These are phyloP conservation scores for Rhodotorula sp. DNA, from an alignment of 1,284 basidiomycete genomes.

Conservation along the genomic window DNA sequence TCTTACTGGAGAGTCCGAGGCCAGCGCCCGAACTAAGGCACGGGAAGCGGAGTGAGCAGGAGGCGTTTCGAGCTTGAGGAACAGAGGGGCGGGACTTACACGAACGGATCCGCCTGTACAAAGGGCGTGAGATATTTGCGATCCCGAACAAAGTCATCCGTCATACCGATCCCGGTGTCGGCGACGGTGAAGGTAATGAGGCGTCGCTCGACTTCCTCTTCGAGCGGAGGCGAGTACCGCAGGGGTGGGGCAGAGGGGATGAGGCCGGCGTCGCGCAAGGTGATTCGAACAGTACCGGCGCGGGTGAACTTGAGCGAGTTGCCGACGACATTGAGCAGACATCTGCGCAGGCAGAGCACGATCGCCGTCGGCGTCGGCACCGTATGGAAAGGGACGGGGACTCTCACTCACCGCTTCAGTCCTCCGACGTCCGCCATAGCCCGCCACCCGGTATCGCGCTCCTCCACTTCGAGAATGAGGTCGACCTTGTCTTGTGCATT, in stretches of 20 bases:
- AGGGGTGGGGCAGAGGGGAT: neutral
- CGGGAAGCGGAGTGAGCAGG: neutral
- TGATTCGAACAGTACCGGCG: conserved; percentile 26
- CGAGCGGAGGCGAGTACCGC: neutral
- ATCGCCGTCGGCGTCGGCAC: neutral
- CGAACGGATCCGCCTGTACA: conserved; percentile 18
- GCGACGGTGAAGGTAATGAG: conserved; percentile 3
- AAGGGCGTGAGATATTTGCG: conserved; percentile 14
- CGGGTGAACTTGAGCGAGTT: conserved; percentile 35
- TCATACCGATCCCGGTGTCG: conserved; percentile 19
- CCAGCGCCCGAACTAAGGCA: conserved; percentile 5
- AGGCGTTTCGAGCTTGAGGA: neutral
- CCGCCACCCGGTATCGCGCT: conserved; percentile 17
- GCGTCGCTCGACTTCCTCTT: neutral
- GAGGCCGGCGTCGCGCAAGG: conserved; percentile 13
- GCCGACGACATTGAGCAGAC: conserved; percentile 30
- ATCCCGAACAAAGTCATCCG: conserved; percentile 12
- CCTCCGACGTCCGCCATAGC: conserved; percentile 26
- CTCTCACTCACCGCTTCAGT: conserved; percentile 13
- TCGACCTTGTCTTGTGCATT: conserved; percentile 8
- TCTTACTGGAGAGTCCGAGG: conserved; percentile 1
- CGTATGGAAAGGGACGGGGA: no score
- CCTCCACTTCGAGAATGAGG: conserved; percentile 30
- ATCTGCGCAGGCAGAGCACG: neutral
- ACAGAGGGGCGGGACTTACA: neutral